Evolutionary conservation across 1,284 basidiomycete species (phyloP), one percentile per base, ranked within the genome.

Genomic region (Trichosporon faecale): DNA sequence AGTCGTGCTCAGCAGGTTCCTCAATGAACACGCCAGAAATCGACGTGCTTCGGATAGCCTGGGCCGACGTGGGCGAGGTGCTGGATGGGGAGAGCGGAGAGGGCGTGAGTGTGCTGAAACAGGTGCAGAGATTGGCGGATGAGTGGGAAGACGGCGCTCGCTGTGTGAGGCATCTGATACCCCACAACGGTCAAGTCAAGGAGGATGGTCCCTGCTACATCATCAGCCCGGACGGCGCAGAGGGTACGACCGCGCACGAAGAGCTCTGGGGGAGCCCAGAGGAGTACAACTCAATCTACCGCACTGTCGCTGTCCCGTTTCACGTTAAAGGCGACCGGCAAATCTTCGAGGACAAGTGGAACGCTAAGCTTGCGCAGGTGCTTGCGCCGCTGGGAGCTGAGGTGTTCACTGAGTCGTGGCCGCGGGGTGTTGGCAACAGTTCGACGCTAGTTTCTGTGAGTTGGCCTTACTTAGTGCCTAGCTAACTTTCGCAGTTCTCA

Each of bases 41-140:
- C 3, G 63, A 74, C 16, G 60, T 81, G 3, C 66, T 80, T 66
- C 71, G 80, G 12, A 70, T 82, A 3, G 80, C 73, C 1, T 83
- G 81, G 81, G 75, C 79, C 9, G 80, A 80, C 66, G 81, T 82
- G 5, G 79, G 75, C 3, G 76, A 76, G 65, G 78, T 82, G 0
- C 74, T 82, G 27, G 81, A 81, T 68, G 73, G 76, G 7, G 60
- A 64, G 23, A 44, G 44, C n/a, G 66, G 57, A 11, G 57, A 61
- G 29, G 57, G 57, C 57, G 57, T 61, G 16, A 61, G 57, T 31
- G 29, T 61, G 29, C 29, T 61, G 57, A 31, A 16, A 33, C 57
- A 33, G 57, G 29, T 61, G 57, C 57, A 23, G 27, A 61, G 76
- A 44, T 60, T 73, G 60, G 77, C 74, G 21, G 78, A 80, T 44